Evolutionary conservation across 305 asterid species (phyloP), one percentile per base, ranked within the genome.

Genomic region (Fraxinus ornus): DNA sequence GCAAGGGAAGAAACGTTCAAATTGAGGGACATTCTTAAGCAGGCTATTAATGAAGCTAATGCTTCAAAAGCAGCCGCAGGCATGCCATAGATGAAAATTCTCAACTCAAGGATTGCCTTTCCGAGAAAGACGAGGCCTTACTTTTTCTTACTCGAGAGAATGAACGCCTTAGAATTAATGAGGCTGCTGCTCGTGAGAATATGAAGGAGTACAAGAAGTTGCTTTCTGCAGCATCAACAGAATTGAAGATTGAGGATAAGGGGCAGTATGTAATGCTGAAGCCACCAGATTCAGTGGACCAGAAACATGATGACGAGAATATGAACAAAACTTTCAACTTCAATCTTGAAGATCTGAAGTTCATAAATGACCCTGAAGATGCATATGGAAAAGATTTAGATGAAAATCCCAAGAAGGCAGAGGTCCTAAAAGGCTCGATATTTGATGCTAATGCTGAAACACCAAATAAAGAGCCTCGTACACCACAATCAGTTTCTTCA

Each of bases 21-120:
- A 79, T 84, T 93, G 33, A 86, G 98, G 60, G 98, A 96, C 80
- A 90, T 96, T 55, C 93, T 96, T 10, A 94, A 93, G 79, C 98
- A 93, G 75, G 97, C 97, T 0, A 76, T 96, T 12, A 92, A 83
- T 74, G 99, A 96, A 83, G 90, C 98, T 0, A 96, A 92, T 30
- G 98, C 97, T 0, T 95, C 99, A 2, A 96, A 94, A 82, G 95
- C 94, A 0, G 98, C 97, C 1, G 92, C 99, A 0, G 93, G 93
- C 0, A 85, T 5, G 98, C 98, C 2, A 79, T 92, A n/a, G 98
- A 91, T 6, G 99, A 96, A 74, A 96, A 94, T 83, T 94, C 98
- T 0, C 79, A 86, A 3, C 88, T 96, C 68, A 92, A 96, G 81
- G 98, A 94, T 80, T 86, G 85, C 39, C 80, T 96, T 0, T 79